phyloP scores from a whole-genome alignment of 192 early-diverging fungal genomes.

The Mortierella antarctica region DNA sequence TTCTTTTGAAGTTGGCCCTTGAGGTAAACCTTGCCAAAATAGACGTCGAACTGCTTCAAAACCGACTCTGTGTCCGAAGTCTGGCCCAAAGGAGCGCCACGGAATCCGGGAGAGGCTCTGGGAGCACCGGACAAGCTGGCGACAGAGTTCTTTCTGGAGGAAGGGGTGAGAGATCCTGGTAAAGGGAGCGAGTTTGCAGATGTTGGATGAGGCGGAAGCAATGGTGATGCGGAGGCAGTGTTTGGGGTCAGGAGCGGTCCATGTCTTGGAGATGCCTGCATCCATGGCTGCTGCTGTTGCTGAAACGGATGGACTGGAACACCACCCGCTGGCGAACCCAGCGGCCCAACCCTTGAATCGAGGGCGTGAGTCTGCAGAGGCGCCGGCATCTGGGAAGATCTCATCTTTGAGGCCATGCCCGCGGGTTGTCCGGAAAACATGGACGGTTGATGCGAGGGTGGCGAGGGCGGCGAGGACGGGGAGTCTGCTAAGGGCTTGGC shows the following conservation, averaged over 20 bases:
- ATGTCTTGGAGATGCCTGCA: conserved; percentile 22
- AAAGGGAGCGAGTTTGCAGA: conserved; percentile 26
- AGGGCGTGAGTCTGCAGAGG: conserved; percentile 33
- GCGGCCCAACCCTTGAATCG: conserved; percentile 1
- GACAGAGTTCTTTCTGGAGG: conserved; percentile 38
- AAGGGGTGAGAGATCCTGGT: conserved; percentile 21
- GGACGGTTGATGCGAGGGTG: neutral
- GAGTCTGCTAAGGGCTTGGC: conserved; percentile 9
- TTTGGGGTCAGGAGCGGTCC: conserved; percentile 40
- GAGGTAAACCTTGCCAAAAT: conserved; percentile 75
- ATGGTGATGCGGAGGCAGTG: conserved; percentile 22
- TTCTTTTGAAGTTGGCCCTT: conserved; percentile 79
- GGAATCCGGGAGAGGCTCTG: conserved; percentile 38
- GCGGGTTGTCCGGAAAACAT: conserved; percentile 5
- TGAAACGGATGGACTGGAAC: neutral
- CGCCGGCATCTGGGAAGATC: conserved; percentile 7
- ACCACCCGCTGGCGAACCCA: conserved; percentile 1
- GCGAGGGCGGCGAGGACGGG: conserved; percentile 11
- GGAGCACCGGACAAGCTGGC: conserved; percentile 22
- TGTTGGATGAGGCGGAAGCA: conserved; percentile 19
- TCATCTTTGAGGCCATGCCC: neutral
- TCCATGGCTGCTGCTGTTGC: conserved; percentile 11
- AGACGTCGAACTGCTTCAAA: conserved; percentile 69
- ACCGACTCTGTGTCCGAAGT: conserved; percentile 60
- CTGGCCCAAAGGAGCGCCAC: conserved; percentile 46